Evolutionary conservation across 2,329 filamentous ascomycete species (phyloP), one percentile per base, ranked within the genome.

Genomic region (Huntiella omanensis): DNA sequence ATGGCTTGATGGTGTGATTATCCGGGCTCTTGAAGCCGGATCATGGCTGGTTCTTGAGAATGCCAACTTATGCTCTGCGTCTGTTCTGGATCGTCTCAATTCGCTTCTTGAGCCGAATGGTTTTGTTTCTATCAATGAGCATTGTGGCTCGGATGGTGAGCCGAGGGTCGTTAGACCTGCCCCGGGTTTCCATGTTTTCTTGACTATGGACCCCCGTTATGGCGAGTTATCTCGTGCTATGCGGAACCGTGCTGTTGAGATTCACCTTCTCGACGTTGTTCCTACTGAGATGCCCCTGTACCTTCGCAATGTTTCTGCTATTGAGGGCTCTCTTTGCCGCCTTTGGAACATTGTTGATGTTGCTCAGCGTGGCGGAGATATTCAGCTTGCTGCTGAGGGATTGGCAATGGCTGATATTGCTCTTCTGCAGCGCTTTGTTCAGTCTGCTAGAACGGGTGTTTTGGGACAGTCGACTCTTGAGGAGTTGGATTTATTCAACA

Each of bases 31-130:
- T 8, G 73, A 92, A 56, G 69, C 80, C 54, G 91, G 91, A 11
- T 74, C 86, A 50, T 98, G 91, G 91, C 69, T 98, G 13, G 79
- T 98, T 8, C 75, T 98, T 16, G 91, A 98, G 61, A 95, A 98
- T 60, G 91, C 92, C 50, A 98, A 98, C 56, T 71, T 98, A 48
- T 98, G 92, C 64, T 95, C 82, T 56, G 81, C 88, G 17, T 94
- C 88, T 5, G 91, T 98, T 1, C 71, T 98, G 7, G 91, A 98
- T 61, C 75, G 92, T 51, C 66, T 98, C 44, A 98, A 98, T 59
- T 96, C 91, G 0, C 66, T 98, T 6, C 78, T 96, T 5, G 91
- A 98, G 58, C 87, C 86, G 0, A 80, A 87, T 55, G 91, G 91
- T 1, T 78, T 77, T 51, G 66, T 98, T 16, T 85, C 83, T 54